Base-by-base conservation (phyloP, 2,329 filamentous ascomycete species). In the Zalaria obscura region DNA sequence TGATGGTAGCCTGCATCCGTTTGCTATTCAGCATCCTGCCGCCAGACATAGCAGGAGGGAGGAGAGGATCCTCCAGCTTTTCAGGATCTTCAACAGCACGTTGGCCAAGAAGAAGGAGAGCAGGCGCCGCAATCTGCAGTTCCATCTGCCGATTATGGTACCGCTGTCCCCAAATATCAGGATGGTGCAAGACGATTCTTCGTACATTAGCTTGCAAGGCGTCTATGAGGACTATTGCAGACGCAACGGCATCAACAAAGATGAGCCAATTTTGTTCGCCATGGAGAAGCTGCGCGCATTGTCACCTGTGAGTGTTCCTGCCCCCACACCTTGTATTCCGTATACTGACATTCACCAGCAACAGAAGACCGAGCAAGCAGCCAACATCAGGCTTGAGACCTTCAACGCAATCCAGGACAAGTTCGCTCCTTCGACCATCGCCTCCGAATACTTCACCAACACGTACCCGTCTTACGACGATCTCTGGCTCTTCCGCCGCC, bases 401-500 rank as follows among this genome's bases (percentile, higher is more conserved):
- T 85, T 94, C 58, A 82, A 81, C 35, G 84, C 89, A 2, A 93
- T 99, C 49, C 88, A 95, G 62, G 83, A 93, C 59, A 89, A 88
- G 58, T 93, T 82, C 75, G 88, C 95, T 42, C 83, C 87, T 4
- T 79, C 80, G 45, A 86, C 77, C 3, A 69, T 96, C 45, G 80
- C 82, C 25, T 73, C 93, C 41, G 78, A 93, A 50, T 95, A 89
- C 67, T 95, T 95, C 75, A 83, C 88, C 57, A 70, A 74, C 50
- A 83, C 79, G 4, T 96, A 91, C 64, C 83, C 87, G 27, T 81
- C 84, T 48, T 98, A 85, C 61, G 77, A 83, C 36, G 88, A 95
- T 54, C 95, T 96, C 70, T 98, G 89, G 87, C 75, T 98, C 44
- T 99, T 99, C 84, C 83, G 91, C 45, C 80, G 88, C 45, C 88